Percentiles rank a stretch among this genome's conserved stretches.
phyloP scores from a whole-genome alignment of 1,139 yeast species.

The Pichia cactophila region DNA sequence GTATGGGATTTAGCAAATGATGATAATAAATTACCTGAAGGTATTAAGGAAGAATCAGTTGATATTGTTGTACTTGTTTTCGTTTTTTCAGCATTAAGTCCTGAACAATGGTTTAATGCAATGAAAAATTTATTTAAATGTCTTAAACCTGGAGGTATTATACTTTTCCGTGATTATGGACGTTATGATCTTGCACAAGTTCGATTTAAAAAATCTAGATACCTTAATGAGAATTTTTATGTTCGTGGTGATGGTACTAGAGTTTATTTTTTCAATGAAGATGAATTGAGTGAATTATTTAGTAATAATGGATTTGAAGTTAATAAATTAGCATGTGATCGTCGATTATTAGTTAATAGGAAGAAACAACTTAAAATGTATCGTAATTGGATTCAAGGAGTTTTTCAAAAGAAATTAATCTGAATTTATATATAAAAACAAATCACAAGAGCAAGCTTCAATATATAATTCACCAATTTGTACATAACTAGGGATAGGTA shows the following conservation, averaged over 20 bases:
- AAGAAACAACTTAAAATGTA: constrained; percentile 92
- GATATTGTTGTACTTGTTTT: constrained; percentile 91
- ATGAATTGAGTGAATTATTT: constrained; percentile 74
- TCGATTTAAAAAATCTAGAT: constrained; percentile 81
- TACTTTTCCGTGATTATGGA: constrained; percentile 90
- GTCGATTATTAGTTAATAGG: constrained; percentile 84
- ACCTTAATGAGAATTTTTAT: constrained; percentile 86
- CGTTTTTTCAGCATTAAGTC: constrained; percentile 87
- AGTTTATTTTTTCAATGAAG: constrained; percentile 93
- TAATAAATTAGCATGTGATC: constrained; percentile 76
- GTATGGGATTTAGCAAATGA: constrained; percentile 95
- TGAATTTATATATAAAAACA: constrained; percentile 58
- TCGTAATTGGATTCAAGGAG: constrained; percentile 94
- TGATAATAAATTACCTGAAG: constrained; percentile 71
- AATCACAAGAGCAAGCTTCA: constrained; percentile 58
- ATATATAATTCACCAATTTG: constrained; percentile 48
- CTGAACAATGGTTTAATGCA: constrained; percentile 85
- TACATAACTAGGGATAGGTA: constrained; percentile 39
- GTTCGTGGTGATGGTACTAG: constrained; percentile 98
- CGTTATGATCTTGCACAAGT: constrained; percentile 94
- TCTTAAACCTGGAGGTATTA: constrained; percentile 87
- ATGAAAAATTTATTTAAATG: constrained; percentile 59
- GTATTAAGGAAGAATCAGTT: constrained; percentile 71
- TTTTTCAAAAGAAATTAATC: constrained; percentile 40
- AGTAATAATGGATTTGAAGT: constrained; percentile 46